Conservation (phyloP, 352 stramenopile genomes). For the Plasmopara halstedii region DNA sequence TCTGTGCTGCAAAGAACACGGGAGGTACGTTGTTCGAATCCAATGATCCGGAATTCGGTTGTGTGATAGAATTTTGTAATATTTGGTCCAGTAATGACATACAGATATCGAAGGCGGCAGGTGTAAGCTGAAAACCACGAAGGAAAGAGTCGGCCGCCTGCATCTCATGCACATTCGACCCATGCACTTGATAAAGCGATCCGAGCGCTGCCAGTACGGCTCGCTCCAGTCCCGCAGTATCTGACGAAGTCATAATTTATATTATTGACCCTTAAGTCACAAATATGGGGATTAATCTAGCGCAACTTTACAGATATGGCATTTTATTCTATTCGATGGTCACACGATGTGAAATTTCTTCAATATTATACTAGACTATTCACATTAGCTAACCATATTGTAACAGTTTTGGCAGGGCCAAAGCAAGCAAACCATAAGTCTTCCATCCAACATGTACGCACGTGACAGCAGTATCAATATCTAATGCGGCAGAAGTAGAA, state of each 20-base stretch:
- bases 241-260: conserved; percentile 6
- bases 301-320: too few species aligned
- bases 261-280: background rate
- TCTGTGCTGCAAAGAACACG: conserved; percentile 77
- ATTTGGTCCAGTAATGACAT: conserved; percentile 53
- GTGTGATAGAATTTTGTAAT: conserved; percentile 13
- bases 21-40: conserved; percentile 28
- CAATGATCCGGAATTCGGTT: conserved; percentile 9
- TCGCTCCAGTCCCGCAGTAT: conserved; percentile 14
- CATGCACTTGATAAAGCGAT: conserved; percentile 52
- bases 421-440: too few species aligned
- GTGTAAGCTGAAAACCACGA: conserved; percentile 70
- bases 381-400: too few species aligned
- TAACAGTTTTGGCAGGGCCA: too few species aligned
- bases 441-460: too few species aligned
- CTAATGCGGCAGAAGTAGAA: too few species aligned
- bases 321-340: too few species aligned
- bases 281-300: background rate
- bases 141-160: conserved; percentile 67
- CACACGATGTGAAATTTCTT: too few species aligned
- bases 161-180: conserved; percentile 40
- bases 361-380: too few species aligned
- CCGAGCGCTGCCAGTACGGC: conserved; percentile 42
- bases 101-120: conserved; percentile 70
- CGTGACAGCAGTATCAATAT: too few species aligned